Conservation (phyloP, 2,329 filamentous ascomycete species). For the Aspergillus viridinutans region DNA sequence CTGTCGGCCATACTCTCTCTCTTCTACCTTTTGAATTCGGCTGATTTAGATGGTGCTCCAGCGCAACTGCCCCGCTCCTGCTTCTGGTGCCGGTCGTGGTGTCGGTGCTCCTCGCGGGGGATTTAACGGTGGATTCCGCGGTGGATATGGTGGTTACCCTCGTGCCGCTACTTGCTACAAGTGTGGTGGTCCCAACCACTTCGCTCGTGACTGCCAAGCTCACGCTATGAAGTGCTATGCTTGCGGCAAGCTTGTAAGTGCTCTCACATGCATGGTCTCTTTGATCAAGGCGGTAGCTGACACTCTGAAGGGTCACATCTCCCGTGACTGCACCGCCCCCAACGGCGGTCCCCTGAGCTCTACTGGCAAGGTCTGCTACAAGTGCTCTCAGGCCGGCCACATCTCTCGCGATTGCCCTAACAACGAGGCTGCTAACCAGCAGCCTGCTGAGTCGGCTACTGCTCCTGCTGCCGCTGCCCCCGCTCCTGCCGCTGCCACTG, state of each 20-base stretch:
- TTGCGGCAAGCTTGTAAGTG: slow-evolving; percentile 72
- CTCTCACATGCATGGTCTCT: not conserved
- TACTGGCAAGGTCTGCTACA: slow-evolving; percentile 97
- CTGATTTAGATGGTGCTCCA: slow-evolving; percentile 29
- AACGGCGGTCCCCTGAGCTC: slow-evolving; percentile 95
- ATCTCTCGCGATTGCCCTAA: slow-evolving; percentile 94
- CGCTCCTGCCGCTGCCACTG: slow-evolving; percentile 19
- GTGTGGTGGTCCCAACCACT: slow-evolving; percentile 87
- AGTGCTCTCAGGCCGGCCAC: slow-evolving; percentile 91
- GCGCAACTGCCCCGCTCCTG: slow-evolving; percentile 79
- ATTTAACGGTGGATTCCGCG: slow-evolving; percentile 60
- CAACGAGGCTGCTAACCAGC: slow-evolving; percentile 51
- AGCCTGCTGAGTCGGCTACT: slow-evolving; percentile 32
- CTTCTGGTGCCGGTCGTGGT: slow-evolving; percentile 59
- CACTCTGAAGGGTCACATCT: slow-evolving; percentile 67
- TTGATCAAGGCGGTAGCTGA: not conserved
- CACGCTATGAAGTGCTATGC: slow-evolving; percentile 99
- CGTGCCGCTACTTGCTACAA: slow-evolving; percentile 65
- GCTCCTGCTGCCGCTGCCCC: slow-evolving; percentile 34
- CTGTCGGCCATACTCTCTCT: not conserved
- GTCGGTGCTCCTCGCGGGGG: slow-evolving; percentile 64
- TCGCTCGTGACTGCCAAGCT: slow-evolving; percentile 95
- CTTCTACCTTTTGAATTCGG: not conserved
- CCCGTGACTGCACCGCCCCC: slow-evolving; percentile 89
- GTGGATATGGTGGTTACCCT: slow-evolving; percentile 60